Conservation (phyloP, 495 filamentous ascomycete species). For the Penicillium paradoxum region DNA sequence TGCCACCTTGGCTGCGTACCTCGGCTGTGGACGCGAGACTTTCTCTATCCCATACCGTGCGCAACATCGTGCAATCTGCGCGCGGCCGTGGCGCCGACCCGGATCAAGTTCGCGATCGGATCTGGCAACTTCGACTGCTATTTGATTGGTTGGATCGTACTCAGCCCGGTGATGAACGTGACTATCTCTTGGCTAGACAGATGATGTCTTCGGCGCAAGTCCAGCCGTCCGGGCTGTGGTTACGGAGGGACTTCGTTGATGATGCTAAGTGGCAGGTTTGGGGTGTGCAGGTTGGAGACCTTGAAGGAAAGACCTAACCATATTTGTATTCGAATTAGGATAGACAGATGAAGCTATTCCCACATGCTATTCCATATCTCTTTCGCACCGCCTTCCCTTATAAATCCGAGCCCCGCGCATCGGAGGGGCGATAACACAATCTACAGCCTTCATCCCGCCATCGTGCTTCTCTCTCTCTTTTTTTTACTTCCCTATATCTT, state of each 20-base stretch:
- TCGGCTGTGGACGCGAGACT: conserved; percentile 78
- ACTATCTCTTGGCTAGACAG: conserved; percentile 28
- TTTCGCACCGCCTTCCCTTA: neutral
- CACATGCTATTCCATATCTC: neutral
- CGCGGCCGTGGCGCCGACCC: conserved; percentile 33
- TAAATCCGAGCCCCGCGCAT: neutral
- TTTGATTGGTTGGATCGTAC: conserved; percentile 73
- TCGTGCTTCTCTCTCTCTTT: neutral
- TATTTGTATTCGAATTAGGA: neutral
- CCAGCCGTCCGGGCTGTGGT: conserved; percentile 31
- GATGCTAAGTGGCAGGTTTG: conserved; percentile 44
- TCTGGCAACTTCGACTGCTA: conserved; percentile 71
- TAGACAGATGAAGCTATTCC: neutral
- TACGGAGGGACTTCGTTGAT: conserved; percentile 40
- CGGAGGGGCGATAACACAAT: neutral
- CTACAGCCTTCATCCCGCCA: neutral
- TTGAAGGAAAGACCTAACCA: conserved; percentile 43
- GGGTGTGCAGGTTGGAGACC: conserved; percentile 57
- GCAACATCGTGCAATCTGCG: conserved; percentile 47
- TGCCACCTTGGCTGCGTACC: conserved; percentile 40
- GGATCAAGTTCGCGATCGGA: conserved; percentile 51
- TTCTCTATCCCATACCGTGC: conserved; percentile 59
- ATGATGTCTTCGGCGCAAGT: conserved; percentile 25
- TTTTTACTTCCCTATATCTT: neutral
- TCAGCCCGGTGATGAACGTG: conserved; percentile 29